These are phyloP conservation scores for Colletotrichum sp. DNA, from an alignment of 2,329 filamentous ascomycete species.

Conservation along the genomic window DNA sequence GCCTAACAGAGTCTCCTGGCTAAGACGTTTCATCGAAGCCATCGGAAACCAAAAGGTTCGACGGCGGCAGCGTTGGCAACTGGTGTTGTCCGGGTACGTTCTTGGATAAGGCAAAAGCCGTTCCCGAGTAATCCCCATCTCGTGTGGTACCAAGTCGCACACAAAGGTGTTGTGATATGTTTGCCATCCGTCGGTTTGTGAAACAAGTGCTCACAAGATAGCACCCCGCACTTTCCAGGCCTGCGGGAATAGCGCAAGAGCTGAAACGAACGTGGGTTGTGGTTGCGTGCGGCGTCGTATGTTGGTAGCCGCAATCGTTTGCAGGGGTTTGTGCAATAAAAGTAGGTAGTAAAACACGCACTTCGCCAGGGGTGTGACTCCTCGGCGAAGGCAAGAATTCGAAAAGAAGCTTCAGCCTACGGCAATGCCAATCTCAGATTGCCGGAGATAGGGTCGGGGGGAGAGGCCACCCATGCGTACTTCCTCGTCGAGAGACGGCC, in stretches of 20 bases:
- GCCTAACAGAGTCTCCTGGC: not conserved
- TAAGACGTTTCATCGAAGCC: not conserved
- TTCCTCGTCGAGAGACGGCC: conserved; percentile 53
- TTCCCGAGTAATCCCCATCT: not conserved
- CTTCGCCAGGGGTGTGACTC: not conserved
- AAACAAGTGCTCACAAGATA: not conserved
- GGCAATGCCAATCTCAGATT: conserved; percentile 57
- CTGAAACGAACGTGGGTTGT: not conserved
- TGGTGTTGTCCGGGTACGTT: not conserved
- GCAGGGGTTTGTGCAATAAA: not conserved
- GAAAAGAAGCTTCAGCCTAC: conserved; percentile 50
- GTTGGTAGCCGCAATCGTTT: not conserved
- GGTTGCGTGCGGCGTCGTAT: not conserved
- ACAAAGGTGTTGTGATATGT: not conserved
- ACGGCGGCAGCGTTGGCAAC: not conserved
- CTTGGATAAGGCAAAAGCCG: not conserved
- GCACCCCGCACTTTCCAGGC: conserved; percentile 5
- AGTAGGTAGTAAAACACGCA: not conserved
- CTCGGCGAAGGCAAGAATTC: not conserved
- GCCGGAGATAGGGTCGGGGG: conserved; percentile 51
- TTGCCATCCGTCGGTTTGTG: not conserved
- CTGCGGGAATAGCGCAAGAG: conserved; percentile 15
- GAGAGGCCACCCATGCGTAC: conserved; percentile 49
- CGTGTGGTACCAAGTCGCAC: not conserved
- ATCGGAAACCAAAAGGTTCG: not conserved